Conservation (phyloP, 1,139 yeast species). For the Sugiyamaella sp. region DNA sequence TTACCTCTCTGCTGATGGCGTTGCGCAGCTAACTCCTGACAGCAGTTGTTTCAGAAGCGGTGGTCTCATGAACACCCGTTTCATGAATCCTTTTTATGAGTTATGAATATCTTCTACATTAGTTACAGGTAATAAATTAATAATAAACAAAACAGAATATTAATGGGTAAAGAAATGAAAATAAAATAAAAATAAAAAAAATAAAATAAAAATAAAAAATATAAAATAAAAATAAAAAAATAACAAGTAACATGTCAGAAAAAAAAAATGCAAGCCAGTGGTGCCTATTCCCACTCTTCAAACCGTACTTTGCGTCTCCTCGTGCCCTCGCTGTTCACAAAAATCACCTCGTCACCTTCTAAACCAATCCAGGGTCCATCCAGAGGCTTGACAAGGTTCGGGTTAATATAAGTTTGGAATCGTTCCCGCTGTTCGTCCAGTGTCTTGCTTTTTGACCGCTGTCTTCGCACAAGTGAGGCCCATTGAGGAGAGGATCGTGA, state of each 20-base stretch:
- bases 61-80: background rate
- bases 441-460: conserved; percentile 46
- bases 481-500: conserved; percentile 13
- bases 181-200: background rate
- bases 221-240: background rate
- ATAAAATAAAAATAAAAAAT: background rate
- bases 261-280: background rate
- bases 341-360: conserved; percentile 63
- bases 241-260: no score
- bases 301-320: conserved; percentile 49
- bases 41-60: no score
- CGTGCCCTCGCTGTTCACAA: conserved; percentile 64
- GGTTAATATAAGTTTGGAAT: conserved; percentile 74
- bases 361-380: conserved; percentile 84
- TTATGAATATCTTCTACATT: background rate
- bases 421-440: conserved; percentile 70
- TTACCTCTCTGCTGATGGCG: conserved; percentile 9
- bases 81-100: no score
- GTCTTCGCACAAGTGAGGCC: conserved; percentile 25
- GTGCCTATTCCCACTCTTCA: conserved; percentile 53
- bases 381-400: conserved; percentile 63
- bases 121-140: background rate
- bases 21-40: background rate
- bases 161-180: background rate
- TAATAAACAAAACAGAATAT: background rate